Evolutionary conservation across 164 flowering plant genomes (phyloP), one percentile per base, ranked within the genome.

Genomic region (Vitis cinerea): DNA sequence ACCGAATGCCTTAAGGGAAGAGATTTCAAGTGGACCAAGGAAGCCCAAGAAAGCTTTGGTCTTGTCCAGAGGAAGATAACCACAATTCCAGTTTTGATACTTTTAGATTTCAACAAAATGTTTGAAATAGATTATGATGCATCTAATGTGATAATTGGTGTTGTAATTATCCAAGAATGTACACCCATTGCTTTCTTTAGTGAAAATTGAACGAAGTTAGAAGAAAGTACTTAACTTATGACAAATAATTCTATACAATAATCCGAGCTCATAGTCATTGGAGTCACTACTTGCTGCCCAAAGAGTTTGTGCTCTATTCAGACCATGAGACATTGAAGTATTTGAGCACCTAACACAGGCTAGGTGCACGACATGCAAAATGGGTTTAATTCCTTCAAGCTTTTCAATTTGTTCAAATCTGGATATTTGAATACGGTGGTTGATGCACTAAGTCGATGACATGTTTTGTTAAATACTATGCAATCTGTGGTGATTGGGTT

Each of bases 111-210:
- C 19, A 3, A 14, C 0, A 51, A 52, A 9, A 1, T 51, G 0
- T 75, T 74, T 61, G 63, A 71, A 3, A 13, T 80, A 0, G 59
- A 73, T 1, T 65, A 61, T 31, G 77, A 73, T 49, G 75, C 75
- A 0, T 48, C 61, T 4, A 31, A 10, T 0, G 58, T 74, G 1
- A 67, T 70, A 3, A 67, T 74, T 50, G 65, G 70, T 1, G 73
- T 10, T 5, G 77, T 79, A 0, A 48, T 79, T 0, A 12, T 9
- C 10, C 73, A 73, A 57, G 63, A 44, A 1, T n/a, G 37, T 0
- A 14, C 16, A 1, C 77, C 65, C 0, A 50, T 73, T 0, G 66
- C 70, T 4, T 73, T 9, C 11, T 69, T 27, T 37, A 60, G 73
- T 50, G 76, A 70, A 44, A 71, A 10, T 9, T 68, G 2, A 59